Evolutionary conservation across 192 early-diverging fungal genomes (phyloP).

Genomic region (Paraglomus occultum): DNA sequence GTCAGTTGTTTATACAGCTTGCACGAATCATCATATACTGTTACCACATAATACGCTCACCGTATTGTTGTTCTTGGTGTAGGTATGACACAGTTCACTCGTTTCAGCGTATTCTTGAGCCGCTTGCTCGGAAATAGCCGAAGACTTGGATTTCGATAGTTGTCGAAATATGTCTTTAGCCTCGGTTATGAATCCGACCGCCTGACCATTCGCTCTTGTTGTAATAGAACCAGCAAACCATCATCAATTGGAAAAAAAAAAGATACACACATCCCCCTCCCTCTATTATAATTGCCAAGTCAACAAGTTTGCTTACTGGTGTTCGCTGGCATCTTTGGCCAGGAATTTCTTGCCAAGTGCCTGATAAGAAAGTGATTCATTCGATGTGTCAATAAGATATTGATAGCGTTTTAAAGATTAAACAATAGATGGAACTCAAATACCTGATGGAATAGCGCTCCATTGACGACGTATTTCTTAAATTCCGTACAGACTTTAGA

Average conservation of each 20-base stretch:
- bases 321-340: constrained; percentile 56
- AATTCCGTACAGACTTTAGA: constrained; percentile 55
- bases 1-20: neutral
- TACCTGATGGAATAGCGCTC: constrained; percentile 46
- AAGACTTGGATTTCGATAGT: constrained; percentile 45
- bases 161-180: constrained; percentile 44
- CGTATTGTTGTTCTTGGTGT: constrained; percentile 53
- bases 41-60: constrained; percentile 33
- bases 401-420: neutral
- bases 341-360: constrained; percentile 53
- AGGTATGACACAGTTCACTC: constrained; percentile 41
- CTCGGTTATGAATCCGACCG: constrained; percentile 52
- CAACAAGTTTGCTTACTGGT: constrained; percentile 42
- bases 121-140: constrained; percentile 43
- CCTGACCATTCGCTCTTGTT: constrained; percentile 51
- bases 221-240: constrained; percentile 1
- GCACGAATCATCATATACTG: neutral
- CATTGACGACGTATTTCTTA: constrained; percentile 51
- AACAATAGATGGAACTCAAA: neutral
- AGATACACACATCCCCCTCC: neutral
- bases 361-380: constrained; percentile 34
- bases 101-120: constrained; percentile 47
- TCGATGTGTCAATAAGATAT: neutral
- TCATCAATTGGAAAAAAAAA: neutral
- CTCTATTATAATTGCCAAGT: too few relatives aligned